Evolutionary conservation across 1,284 basidiomycete genomes (phyloP).

Genomic region (Rhodotorula sp.): DNA sequence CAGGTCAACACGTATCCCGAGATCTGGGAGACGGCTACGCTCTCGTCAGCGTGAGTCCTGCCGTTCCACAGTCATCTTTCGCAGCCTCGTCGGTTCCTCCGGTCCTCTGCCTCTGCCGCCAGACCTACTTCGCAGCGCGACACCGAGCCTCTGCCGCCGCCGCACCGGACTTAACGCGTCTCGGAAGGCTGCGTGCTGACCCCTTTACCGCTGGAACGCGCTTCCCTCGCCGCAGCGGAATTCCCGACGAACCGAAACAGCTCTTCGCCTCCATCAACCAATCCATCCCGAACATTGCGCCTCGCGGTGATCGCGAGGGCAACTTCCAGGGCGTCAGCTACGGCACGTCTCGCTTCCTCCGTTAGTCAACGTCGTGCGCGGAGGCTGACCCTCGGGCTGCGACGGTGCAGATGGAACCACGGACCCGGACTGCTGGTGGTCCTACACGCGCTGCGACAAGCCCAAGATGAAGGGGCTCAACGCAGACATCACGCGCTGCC

Average conservation of each 20-base stretch:
- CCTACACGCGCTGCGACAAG: conserved; percentile 46
- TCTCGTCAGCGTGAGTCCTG: conserved; percentile 14
- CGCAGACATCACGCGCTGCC: conserved; percentile 52
- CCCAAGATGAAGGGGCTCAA: conserved; percentile 42
- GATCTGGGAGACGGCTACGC: conserved; percentile 25
- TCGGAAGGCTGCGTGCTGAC: not conserved
- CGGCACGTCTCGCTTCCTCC: not conserved
- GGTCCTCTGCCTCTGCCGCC: too few relatives aligned
- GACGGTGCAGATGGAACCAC: not conserved
- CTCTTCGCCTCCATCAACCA: conserved; percentile 36
- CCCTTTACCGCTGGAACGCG: not conserved
- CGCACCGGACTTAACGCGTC: not conserved
- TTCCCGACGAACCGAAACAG: conserved; percentile 6
- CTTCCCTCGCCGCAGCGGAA: conserved; percentile 5
- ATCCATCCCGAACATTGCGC: conserved; percentile 35
- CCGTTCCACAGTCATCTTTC: too few relatives aligned
- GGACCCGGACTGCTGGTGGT: conserved; percentile 48
- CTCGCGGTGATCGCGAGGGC: conserved; percentile 35
- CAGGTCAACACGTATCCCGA: conserved; percentile 23
- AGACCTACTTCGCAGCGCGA: too few relatives aligned
- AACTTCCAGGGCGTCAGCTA: conserved; percentile 25
- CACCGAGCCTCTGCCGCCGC: too few relatives aligned
- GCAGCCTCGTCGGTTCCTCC: not conserved
- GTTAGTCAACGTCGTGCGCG: too few relatives aligned
- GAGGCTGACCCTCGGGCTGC: not conserved